Conservation (phyloP, 2,329 filamentous ascomycete species). For the Penicillium hesseltinei region DNA sequence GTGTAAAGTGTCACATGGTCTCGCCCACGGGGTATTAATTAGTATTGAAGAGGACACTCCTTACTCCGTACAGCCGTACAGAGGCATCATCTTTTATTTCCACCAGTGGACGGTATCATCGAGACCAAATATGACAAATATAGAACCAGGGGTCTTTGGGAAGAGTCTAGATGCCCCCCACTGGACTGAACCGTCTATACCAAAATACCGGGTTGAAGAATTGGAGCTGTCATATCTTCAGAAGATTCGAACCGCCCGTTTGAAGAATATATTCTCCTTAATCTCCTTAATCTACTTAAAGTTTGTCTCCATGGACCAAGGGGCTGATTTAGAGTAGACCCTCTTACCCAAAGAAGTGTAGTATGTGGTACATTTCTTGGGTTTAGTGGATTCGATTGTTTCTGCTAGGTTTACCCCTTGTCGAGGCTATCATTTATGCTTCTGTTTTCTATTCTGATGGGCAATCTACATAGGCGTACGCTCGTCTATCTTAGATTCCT, state of each 20-base stretch:
- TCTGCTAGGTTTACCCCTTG: not conserved
- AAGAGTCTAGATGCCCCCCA: not conserved
- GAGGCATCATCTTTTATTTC: not conserved
- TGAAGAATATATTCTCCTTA: not conserved
- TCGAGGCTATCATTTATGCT: not conserved
- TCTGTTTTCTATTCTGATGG: not conserved
- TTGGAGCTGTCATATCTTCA: not conserved
- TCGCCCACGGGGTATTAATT: too few species aligned
- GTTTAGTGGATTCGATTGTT: not conserved
- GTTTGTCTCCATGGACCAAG: not conserved
- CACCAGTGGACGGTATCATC: not conserved
- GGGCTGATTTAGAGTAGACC: not conserved
- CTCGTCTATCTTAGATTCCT: not conserved
- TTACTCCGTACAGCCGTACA: not conserved
- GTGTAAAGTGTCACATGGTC: not conserved
- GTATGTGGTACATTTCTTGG: not conserved
- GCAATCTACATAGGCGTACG: not conserved
- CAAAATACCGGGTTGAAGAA: slow-evolving; percentile 1
- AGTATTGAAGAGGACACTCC: not conserved
- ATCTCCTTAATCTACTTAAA: not conserved
- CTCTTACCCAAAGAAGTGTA: not conserved
- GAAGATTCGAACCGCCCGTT: slow-evolving; percentile 1
- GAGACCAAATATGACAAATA: not conserved
- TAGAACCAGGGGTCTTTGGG: not conserved
- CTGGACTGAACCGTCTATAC: not conserved